phyloP scores from a whole-genome alignment of 805 yeast genomes.

The Brettanomyces sp. region DNA sequence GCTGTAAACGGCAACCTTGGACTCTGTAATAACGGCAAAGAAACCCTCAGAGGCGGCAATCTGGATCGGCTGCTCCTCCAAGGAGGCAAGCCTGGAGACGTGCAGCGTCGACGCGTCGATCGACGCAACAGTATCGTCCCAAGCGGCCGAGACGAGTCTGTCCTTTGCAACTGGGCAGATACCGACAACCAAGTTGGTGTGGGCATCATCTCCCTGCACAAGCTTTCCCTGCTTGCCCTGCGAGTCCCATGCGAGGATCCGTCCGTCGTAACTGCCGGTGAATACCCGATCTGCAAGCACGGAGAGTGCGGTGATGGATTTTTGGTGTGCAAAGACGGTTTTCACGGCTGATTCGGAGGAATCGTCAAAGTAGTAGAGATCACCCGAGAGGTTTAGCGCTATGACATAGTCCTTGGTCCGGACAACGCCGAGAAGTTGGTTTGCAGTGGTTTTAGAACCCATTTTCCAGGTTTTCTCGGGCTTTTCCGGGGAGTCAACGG shows the following conservation, averaged over 20 bases:
- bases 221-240: slow-evolving; percentile 26
- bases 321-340: slow-evolving; percentile 70
- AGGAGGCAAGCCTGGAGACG: slow-evolving; percentile 22
- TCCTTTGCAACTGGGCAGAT: slow-evolving; percentile 22
- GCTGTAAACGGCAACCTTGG: slow-evolving; percentile 28
- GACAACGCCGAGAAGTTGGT: slow-evolving; percentile 76
- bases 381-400: slow-evolving; percentile 65
- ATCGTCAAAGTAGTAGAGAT: slow-evolving; percentile 48
- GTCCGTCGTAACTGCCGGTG: slow-evolving; percentile 82
- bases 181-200: slow-evolving; percentile 60
- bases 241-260: slow-evolving; percentile 50
- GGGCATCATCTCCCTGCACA: slow-evolving; percentile 33
- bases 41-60: slow-evolving; percentile 26
- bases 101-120: slow-evolving; percentile 15
- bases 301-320: slow-evolving; percentile 57
- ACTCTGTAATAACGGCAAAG: slow-evolving; percentile 37
- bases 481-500: slow-evolving; percentile 31
- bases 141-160: slow-evolving; percentile 41
- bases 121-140: slow-evolving; percentile 74
- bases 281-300: slow-evolving; percentile 19
- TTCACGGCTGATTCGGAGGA: slow-evolving; percentile 29
- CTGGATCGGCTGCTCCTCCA: slow-evolving; percentile 40
- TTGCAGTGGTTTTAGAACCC: slow-evolving; percentile 34
- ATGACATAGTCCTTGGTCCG: slow-evolving; percentile 51
- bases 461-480: slow-evolving; percentile 42